These are phyloP conservation scores for Eimeria nieschulzi DNA, from an alignment of 169 alveolate species.

Conservation along the genomic window DNA sequence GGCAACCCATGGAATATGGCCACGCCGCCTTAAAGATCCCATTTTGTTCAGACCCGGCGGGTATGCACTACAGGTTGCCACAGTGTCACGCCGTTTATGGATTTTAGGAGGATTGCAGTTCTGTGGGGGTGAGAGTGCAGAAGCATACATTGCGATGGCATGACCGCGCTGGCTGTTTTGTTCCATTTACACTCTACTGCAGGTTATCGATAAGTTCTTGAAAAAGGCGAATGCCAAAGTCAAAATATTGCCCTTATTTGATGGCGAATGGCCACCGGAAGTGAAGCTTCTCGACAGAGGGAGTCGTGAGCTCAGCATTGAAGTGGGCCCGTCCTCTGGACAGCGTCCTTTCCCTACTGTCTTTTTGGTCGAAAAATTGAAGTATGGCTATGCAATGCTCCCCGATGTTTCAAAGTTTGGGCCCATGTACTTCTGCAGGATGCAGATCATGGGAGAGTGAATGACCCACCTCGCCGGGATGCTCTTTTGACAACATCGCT, in stretches of 20 bases:
- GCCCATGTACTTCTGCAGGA: conserved; percentile 66
- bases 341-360: background rate
- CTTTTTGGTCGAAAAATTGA: conserved; percentile 28
- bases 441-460: conserved; percentile 38
- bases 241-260: conserved; percentile 39
- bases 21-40: too few species aligned
- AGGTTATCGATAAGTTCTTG: conserved; percentile 57
- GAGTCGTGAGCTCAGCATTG: background rate
- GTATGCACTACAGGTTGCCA: too few species aligned
- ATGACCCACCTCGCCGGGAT: too few species aligned
- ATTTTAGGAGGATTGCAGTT: too few species aligned
- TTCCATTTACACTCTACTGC: background rate
- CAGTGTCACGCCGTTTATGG: too few species aligned
- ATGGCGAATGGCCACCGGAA: conserved; percentile 64
- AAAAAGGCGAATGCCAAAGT: conserved; percentile 33
- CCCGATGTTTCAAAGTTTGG: conserved; percentile 59
- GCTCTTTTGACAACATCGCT: too few species aligned
- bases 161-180: too few species aligned
- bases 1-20: too few species aligned
- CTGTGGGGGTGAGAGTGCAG: too few species aligned
- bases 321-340: background rate
- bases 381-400: conserved; percentile 50
- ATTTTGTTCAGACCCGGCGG: too few species aligned
- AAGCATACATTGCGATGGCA: too few species aligned
- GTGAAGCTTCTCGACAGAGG: background rate